Conservation (phyloP, 1,284 basidiomycete species). For the Apiotrichum montevideense region DNA sequence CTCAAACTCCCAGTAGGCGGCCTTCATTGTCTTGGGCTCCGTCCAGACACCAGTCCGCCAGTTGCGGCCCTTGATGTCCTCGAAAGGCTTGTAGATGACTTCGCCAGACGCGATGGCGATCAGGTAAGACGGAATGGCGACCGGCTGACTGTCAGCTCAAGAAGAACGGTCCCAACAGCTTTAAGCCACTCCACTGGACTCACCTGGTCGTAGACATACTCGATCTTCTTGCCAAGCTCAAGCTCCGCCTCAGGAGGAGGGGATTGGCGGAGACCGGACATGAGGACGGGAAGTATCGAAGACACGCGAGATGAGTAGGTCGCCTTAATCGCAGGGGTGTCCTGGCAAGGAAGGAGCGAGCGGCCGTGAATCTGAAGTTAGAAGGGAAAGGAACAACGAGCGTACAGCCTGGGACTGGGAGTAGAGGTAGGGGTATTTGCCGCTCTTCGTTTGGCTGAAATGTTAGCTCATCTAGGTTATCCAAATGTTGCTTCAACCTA, state of each 20-base stretch:
- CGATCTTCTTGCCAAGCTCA: slow-evolving; percentile 56
- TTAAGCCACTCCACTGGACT: slow-evolving; percentile 14
- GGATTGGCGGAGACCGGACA: slow-evolving; percentile 73
- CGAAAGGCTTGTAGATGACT: slow-evolving; percentile 65
- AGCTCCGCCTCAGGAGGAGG: slow-evolving; percentile 65
- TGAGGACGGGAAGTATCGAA: slow-evolving; percentile 71
- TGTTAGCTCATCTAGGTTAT: neutral
- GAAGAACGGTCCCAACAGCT: neutral
- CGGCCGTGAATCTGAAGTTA: slow-evolving; percentile 63
- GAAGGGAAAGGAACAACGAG: slow-evolving; percentile 15
- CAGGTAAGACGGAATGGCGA: slow-evolving; percentile 78
- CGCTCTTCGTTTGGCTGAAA: slow-evolving; percentile 79
- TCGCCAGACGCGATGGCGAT: slow-evolving; percentile 82
- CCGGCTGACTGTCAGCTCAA: slow-evolving; percentile 52
- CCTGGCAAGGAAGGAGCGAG: slow-evolving; percentile 69
- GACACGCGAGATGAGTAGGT: slow-evolving; percentile 70
- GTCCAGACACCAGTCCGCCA: slow-evolving; percentile 86
- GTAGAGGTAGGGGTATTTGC: slow-evolving; percentile 80
- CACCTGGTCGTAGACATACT: slow-evolving; percentile 55
- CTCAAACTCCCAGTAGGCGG: slow-evolving; percentile 79
- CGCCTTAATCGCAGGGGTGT: slow-evolving; percentile 49
- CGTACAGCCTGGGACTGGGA: slow-evolving; percentile 78
- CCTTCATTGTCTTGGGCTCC: slow-evolving; percentile 74
- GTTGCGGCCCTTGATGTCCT: slow-evolving; percentile 55
- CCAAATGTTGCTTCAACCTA: slow-evolving; percentile 41